Evolutionary conservation across 176 grass and related monocot species (phyloP).

Genomic region (Zoysia pacifica): DNA sequence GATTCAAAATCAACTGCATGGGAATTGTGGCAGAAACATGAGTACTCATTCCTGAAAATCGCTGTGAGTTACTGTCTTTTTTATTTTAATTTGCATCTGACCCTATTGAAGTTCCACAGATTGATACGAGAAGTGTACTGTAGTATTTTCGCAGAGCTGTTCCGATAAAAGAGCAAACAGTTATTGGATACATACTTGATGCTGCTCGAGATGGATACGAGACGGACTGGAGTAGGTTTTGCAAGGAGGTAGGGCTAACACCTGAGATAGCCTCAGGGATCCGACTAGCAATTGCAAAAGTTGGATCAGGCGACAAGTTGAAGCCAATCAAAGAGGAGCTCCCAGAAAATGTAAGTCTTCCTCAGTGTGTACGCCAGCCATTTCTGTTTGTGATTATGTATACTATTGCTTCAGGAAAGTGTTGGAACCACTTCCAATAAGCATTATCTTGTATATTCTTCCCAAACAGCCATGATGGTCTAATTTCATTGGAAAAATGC

Average conservation of each 20-base stretch:
- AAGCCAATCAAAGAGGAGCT: slow-evolving; percentile 91
- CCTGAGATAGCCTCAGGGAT: slow-evolving; percentile 71
- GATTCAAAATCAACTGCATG: slow-evolving; percentile 66
- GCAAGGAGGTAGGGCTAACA: slow-evolving; percentile 62
- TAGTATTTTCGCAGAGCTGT: slow-evolving; percentile 72
- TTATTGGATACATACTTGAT: slow-evolving; percentile 78
- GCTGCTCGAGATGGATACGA: slow-evolving; percentile 78
- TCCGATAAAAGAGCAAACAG: slow-evolving; percentile 85
- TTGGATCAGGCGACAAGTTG: slow-evolving; percentile 66
- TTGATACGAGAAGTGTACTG: slow-evolving; percentile 25
- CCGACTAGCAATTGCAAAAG: slow-evolving; percentile 58
- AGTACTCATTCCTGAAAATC: slow-evolving; percentile 73
- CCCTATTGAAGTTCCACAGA: slow-evolving; percentile 22
- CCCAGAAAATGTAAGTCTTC: slow-evolving; percentile 64
- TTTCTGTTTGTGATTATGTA: slow-evolving; percentile 27
- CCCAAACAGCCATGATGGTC: slow-evolving; percentile 1
- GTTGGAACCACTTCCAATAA: neutral
- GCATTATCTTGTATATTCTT: neutral
- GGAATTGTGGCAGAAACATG: slow-evolving; percentile 74
- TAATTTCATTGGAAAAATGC: slow-evolving; percentile 18
- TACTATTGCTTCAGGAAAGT: slow-evolving; percentile 21
- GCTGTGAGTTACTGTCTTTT: slow-evolving; percentile 63
- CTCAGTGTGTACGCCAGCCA: neutral
- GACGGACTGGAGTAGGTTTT: slow-evolving; percentile 82
- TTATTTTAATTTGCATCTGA: slow-evolving; percentile 23